These are phyloP conservation scores for Martiniozyma asiatica DNA, from an alignment of 1,139 yeast species.

Conservation along the genomic window DNA sequence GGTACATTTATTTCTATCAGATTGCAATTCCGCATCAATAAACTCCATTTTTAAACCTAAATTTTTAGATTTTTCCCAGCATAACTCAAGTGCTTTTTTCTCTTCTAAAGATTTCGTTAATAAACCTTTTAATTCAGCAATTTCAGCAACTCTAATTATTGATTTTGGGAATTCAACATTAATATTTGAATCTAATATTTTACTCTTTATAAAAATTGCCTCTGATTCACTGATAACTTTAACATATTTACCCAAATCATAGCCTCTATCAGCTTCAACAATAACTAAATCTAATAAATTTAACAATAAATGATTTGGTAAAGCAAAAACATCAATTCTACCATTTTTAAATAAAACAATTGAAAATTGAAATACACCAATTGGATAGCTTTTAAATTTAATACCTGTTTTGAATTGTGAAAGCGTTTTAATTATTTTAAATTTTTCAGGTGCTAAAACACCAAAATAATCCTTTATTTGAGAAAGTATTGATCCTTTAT, in stretches of 20 bases:
- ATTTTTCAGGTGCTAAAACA: too few relatives aligned
- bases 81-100: conserved; percentile 54
- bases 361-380: conserved; percentile 35
- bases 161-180: conserved; percentile 64
- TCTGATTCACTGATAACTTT: conserved; percentile 59
- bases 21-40: conserved; percentile 77
- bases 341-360: conserved; percentile 82
- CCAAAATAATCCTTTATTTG: too few relatives aligned
- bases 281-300: conserved; percentile 70
- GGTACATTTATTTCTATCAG: conserved; percentile 86
- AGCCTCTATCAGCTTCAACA: conserved; percentile 96
- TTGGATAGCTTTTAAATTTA: too few relatives aligned
- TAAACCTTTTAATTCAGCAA: conserved; percentile 49
- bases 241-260: conserved; percentile 74
- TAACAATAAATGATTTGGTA: conserved; percentile 32
- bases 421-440: too few relatives aligned
- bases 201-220: conserved; percentile 36
- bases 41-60: conserved; percentile 22
- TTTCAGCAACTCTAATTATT: conserved; percentile 56
- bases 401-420: too few relatives aligned
- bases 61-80: conserved; percentile 46
- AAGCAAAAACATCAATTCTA: conserved; percentile 68
- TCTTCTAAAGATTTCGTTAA: conserved; percentile 55
- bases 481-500: too few relatives aligned
- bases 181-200: too few relatives aligned